Conservation (phyloP, 176 grass and related monocot genomes). For the Carex myosuroides region DNA sequence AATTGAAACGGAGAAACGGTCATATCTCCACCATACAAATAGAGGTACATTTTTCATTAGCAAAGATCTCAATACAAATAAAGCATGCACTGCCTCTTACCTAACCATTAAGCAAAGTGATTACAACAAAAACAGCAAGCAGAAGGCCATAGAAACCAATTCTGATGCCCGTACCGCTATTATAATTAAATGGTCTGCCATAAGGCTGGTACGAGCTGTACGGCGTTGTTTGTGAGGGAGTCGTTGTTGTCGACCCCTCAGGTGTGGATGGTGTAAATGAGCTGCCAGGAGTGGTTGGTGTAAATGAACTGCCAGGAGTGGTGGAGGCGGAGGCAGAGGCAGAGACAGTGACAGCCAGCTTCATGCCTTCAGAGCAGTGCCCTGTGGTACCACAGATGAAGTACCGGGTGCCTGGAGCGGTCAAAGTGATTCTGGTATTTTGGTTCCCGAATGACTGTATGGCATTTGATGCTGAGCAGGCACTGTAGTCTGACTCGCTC, state of each 20-base stretch:
- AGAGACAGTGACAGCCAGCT: conserved; percentile 45
- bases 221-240: not conserved
- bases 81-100: not conserved
- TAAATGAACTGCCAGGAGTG: not conserved
- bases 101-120: conserved; percentile 10
- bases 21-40: not conserved
- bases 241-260: not conserved
- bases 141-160: conserved; percentile 7
- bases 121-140: conserved; percentile 15
- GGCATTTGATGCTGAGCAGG: conserved; percentile 45
- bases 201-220: not conserved
- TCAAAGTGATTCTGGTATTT: conserved; percentile 48
- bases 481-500: conserved; percentile 39
- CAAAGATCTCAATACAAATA: not conserved
- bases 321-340: not conserved
- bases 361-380: conserved; percentile 68
- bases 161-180: not conserved
- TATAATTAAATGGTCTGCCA: not conserved
- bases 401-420: conserved; percentile 46
- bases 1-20: not conserved
- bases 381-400: conserved; percentile 55
- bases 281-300: not conserved
- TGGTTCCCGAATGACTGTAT: conserved; percentile 36
- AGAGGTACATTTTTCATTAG: not conserved
- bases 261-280: not conserved